Evolutionary conservation across 2,329 filamentous ascomycete genomes (phyloP), one percentile per base, ranked within the genome.

Genomic region (Aureobasidium sp.): DNA sequence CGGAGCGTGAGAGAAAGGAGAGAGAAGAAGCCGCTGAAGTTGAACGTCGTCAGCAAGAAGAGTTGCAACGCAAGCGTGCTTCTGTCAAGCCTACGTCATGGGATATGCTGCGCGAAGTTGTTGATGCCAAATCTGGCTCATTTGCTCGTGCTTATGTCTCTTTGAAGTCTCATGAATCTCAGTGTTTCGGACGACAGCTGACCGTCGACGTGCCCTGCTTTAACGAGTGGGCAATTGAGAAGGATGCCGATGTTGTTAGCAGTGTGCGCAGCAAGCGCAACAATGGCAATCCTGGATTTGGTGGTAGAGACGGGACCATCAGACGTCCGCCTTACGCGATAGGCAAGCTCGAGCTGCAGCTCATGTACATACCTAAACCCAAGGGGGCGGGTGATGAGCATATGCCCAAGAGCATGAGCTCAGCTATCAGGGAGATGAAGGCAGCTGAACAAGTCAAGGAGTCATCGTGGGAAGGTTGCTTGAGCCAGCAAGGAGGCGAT

Each of bases 351-450:
- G 90, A 96, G 73, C 80, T 99, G 43, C 94, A 99, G 77, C 83
- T 99, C 9, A 81, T 99, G 15, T 99, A 96, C 71, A 92, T 99
- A 1, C 94, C 94, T 0, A 91, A 92, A 69, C 93, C 94, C 5
- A 93, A 90, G 79, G 89, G 88, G 48, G 82, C 87, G 34, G 86
- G 86, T 55, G 94, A 97, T 66, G 92, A 97, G 17, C 93, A 97
- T 68, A 97, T 99, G 91, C 94, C 94, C 61, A 97, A 97, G 86
- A 97, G 92, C 79, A 96, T 99, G 92, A 96, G 94, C 75, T 89
- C 90, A 47, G 96, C 92, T 74, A 89, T 97, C 68, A 85, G 94
- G 20, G 94, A 97, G 78, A 86, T 99, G 77, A 90, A 89, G 75
- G 90, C 93, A 59, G 92, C 93, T 1, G 92, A 96, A 73, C 88